Base-by-base conservation (phyloP, 2,329 filamentous ascomycete genomes). In the Pseudocercospora cruenta region DNA sequence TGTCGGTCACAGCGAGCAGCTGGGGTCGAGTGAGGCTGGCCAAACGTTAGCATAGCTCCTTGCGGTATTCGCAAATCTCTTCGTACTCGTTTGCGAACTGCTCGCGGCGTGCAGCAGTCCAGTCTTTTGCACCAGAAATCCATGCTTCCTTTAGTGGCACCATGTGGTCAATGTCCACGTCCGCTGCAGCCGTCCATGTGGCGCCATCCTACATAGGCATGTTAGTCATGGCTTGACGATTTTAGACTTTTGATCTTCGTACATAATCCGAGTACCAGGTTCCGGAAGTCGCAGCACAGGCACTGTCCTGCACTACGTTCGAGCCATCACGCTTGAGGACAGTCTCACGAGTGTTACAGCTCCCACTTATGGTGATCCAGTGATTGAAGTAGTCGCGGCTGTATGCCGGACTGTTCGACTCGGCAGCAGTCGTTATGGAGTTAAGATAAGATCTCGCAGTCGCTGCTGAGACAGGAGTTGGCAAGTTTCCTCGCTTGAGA, bases 141-240 rank as follows among this genome's bases (percentile, higher is more conserved):
- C 73, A 75, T 22, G 73, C 72, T 51, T 74, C 72, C 53, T 60
- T 89, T 67, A 96, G 78, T 0, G 92, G 91, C 2, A 96, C 91
- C 80, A 95, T 84, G 77, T 95, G 92, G 77, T 95, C 92, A 66
- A 95, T 94, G 71, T 94, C 91, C 0, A 95, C 78, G 71, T 94
- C 90, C 19, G 83, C 85, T 0, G 91, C 86, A 0, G 82, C 81
- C 0, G 87, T 90, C 89, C 90, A 93, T 1, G 83, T 87, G 0
- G 81, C 88, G 16, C 91, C 91, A 73, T 94, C 92, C 55, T 58
- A 28, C 1, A 26, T 12, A 7, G 12, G 14, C 12, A 1, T 21
- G 4, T 55, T 19, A 55, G 51, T 33, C 12, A 26, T 22, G 22
- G 47, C 4, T 24, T 19, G 3, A 55, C 8, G 26, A 28, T 1